phyloP scores from a whole-genome alignment of 2,329 filamentous ascomycete genomes.

The Venturia nashicola region DNA sequence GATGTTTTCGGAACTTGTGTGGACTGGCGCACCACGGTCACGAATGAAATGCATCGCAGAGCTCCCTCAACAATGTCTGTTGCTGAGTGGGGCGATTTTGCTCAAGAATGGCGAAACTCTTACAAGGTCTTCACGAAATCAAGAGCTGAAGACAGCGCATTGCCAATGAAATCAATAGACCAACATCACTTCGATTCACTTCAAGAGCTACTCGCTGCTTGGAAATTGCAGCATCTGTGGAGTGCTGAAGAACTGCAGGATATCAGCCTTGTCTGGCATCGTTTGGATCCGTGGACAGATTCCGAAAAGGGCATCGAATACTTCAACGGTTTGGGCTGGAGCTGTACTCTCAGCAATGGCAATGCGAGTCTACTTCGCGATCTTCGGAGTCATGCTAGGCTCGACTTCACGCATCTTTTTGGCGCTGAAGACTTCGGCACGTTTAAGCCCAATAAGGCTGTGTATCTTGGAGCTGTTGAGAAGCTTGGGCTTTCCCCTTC shows the following conservation, averaged over 20 bases:
- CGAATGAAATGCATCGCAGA: conserved; percentile 38
- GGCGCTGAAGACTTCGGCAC: conserved; percentile 59
- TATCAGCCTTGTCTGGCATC: conserved; percentile 57
- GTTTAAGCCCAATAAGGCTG: conserved; percentile 60
- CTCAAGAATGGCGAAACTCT: conserved; percentile 55
- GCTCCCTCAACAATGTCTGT: conserved; percentile 38
- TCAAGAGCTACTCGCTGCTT: conserved; percentile 41
- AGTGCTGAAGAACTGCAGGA: conserved; percentile 24
- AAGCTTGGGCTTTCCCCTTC: conserved; percentile 43
- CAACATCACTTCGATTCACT: conserved; percentile 57
- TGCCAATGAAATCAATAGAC: conserved; percentile 57
- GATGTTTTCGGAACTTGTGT: conserved; percentile 74
- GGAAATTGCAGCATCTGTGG: conserved; percentile 48
- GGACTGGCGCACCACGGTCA: conserved; percentile 61
- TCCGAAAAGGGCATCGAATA: conserved; percentile 42
- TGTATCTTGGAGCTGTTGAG: conserved; percentile 56
- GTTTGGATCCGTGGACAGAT: conserved; percentile 58
- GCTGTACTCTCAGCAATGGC: conserved; percentile 63
- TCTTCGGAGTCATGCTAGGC: conserved; percentile 42
- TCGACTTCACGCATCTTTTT: conserved; percentile 51
- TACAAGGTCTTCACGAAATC: conserved; percentile 49
- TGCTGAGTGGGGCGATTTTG: conserved; percentile 51
- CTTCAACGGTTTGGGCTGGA: conserved; percentile 42
- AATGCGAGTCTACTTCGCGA: conserved; percentile 56
- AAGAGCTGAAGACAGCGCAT: conserved; percentile 33